Evolutionary conservation across 495 filamentous ascomycete species (phyloP).

Genomic region (Chaetomidium leptoderma): DNA sequence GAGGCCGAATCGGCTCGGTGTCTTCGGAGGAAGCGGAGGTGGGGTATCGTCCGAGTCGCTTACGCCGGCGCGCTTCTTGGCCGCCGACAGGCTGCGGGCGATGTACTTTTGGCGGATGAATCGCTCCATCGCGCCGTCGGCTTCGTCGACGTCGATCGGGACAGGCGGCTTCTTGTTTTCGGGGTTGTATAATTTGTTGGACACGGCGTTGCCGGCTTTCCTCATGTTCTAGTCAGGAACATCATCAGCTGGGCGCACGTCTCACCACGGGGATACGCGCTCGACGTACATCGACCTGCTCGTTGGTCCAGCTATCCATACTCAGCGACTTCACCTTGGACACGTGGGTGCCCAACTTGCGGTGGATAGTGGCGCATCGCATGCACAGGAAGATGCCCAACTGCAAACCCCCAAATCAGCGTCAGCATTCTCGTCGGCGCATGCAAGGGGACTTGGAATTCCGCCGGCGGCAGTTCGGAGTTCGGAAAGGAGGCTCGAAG

Average conservation of each 20-base stretch:
- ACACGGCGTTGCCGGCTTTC: constrained; percentile 75
- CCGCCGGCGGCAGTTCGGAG: neutral
- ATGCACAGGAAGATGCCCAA: constrained; percentile 95
- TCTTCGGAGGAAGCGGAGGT: constrained; percentile 82
- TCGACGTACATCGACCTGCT: constrained; percentile 82
- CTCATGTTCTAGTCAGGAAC: constrained; percentile 72
- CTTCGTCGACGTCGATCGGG: constrained; percentile 84
- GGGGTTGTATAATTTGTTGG: constrained; percentile 86
- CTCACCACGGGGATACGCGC: constrained; percentile 2
- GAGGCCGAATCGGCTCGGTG: constrained; percentile 70
- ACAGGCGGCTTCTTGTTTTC: constrained; percentile 72
- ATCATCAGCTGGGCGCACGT: constrained; percentile 24
- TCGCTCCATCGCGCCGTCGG: constrained; percentile 86
- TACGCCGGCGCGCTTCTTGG: constrained; percentile 41
- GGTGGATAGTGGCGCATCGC: constrained; percentile 92
- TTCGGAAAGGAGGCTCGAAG: neutral
- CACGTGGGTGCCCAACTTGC: constrained; percentile 94
- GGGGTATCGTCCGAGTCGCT: constrained; percentile 55
- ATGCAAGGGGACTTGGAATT: neutral
- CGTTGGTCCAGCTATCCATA: constrained; percentile 93
- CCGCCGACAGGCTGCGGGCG: constrained; percentile 37
- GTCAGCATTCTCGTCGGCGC: neutral
- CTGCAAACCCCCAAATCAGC: constrained; percentile 43
- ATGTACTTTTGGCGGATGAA: constrained; percentile 95
- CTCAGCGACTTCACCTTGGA: constrained; percentile 97